Evolutionary conservation across 192 early-diverging fungal genomes (phyloP), one percentile per base, ranked within the genome.

Genomic region (Coemansia sp.): DNA sequence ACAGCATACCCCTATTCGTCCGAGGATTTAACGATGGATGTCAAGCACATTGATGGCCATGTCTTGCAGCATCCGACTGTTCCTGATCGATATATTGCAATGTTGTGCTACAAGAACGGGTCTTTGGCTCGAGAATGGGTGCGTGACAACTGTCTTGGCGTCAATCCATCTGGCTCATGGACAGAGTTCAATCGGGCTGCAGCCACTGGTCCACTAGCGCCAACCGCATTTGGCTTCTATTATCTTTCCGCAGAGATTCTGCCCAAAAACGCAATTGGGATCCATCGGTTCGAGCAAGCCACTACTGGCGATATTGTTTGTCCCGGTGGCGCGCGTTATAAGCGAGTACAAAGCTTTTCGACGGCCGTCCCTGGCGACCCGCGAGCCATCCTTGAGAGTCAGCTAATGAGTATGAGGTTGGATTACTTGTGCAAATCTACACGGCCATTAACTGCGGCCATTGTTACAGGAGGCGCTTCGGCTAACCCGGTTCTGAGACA

Each of bases 31-130:
- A 34, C 56, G 11, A 21, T 13, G 17, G 37, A 57, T n/a, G 24
- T 40, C 6, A 56, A 74, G 62, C 67, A 70, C 33, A 64, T 67
- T 10, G 79, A 79, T 44, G 88, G 83, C 2, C 86, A 89, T 51
- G 84, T 90, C 0, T 48, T 89, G 48, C 73, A 79, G 46, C 93
- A 95, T 64, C 93, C 93, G 7, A 85, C 87, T 0, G 83, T 84
- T 16, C 64, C 74, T 1, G 39, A 72, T 14, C 78, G 76, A 17
- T 94, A 85, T 62, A 85, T 95, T 62, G 90, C 88, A 16, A 90
- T 95, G 87, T 74, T 94, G 17, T 91, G 89, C 67, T 93, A 90
- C 83, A 94, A 92, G 73, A 95, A 95, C 66, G 94, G 94, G 11
- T 91, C 90, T n/a, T 67, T 93, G n/a, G 88, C 90, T 0, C 79